A percentile compares a stretch with the other conserved stretches of the same genome.
Conservation (phyloP, 2,329 filamentous ascomycete species). For the Colletotrichum shisoi region DNA sequence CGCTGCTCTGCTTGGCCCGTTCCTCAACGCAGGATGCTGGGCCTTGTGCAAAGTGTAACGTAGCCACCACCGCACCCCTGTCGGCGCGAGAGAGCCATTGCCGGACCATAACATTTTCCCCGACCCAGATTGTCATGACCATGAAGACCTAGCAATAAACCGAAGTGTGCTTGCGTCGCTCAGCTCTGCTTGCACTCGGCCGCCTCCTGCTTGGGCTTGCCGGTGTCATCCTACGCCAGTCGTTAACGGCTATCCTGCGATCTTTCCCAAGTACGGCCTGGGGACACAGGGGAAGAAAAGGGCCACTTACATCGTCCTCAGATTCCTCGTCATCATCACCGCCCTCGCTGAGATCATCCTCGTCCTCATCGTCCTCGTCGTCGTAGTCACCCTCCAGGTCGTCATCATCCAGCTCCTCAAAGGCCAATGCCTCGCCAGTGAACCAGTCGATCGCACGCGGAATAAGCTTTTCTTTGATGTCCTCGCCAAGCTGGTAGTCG, state of each 20-base stretch:
- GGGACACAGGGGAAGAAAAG: too few relatives aligned
- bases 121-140: conserved; percentile 19
- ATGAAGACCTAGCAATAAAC: conserved; percentile 40
- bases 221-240: conserved; percentile 74
- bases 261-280: not conserved
- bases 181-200: conserved; percentile 97
- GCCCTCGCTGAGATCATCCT: conserved; percentile 84
- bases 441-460: conserved; percentile 99
- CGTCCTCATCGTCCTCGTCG: conserved; percentile 91
- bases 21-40: conserved; percentile 8
- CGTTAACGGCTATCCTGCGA: conserved; percentile 35
- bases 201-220: conserved; percentile 92
- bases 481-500: conserved; percentile 97
- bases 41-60: conserved; percentile 6
- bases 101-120: conserved; percentile 14
- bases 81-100: conserved; percentile 24
- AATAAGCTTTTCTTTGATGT: conserved; percentile 99
- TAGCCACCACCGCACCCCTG: conserved; percentile 13
- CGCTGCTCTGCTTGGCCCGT: conserved; percentile 28
- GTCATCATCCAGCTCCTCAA: conserved; percentile 87
- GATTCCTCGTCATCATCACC: conserved; percentile 84
- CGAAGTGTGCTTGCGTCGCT: conserved; percentile 52
- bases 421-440: conserved; percentile 95
- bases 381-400: conserved; percentile 83
- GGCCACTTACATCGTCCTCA: conserved; percentile 73